Evolutionary conservation across 164 flowering plant species (phyloP), one percentile per base, ranked within the genome.

Genomic region (Piper longum): DNA sequence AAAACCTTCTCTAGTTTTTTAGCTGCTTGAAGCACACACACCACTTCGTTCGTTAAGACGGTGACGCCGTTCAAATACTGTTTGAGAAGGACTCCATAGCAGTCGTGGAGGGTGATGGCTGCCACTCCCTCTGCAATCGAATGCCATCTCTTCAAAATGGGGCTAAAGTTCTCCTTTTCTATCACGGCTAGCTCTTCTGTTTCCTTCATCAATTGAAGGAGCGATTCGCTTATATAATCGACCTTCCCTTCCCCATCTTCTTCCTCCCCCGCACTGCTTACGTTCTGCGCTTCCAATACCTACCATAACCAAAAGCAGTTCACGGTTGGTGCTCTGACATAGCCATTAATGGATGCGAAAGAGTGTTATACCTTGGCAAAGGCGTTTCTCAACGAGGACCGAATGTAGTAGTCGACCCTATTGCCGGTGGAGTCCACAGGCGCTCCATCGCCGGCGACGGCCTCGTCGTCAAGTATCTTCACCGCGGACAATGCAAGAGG

Each of bases 111-210:
- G 4, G 86, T 83, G 69, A 83, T 87, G 0, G 96, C 85, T 5
- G 96, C 96, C 57, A 87, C 86, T 5, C 89, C 88, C 1, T 83
- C 85, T 13, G 96, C 78, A 54, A 74, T 71, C 3, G 89, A 77
- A 69, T 85, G 93, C 99, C 96, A 95, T 72, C 62, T 80, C 78
- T 82, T 87, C 12, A 95, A 76, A 9, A 80, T 69, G 6, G 86
- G 83, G 71, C 91, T 89, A 66, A 83, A 95, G 18, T 62, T 66
- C 43, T 83, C 93, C 79, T 81, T 87, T 78, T 95, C 99, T 70
- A 74, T 82, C 51, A 66, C 45, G 0, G 90, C 96, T 64, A 91
- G 65, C 14, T 80, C 89, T 63, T 89, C 90, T 1, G 87, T 83
- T 56, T 80, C 88, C 57, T 76, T 74, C 1, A 95, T 89, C 26